A percentile compares a stretch with the other conserved stretches of the same genome.
These are phyloP conservation scores for Phytopythium kandeliae DNA, from an alignment of 352 stramenopile species.

Conservation along the genomic window DNA sequence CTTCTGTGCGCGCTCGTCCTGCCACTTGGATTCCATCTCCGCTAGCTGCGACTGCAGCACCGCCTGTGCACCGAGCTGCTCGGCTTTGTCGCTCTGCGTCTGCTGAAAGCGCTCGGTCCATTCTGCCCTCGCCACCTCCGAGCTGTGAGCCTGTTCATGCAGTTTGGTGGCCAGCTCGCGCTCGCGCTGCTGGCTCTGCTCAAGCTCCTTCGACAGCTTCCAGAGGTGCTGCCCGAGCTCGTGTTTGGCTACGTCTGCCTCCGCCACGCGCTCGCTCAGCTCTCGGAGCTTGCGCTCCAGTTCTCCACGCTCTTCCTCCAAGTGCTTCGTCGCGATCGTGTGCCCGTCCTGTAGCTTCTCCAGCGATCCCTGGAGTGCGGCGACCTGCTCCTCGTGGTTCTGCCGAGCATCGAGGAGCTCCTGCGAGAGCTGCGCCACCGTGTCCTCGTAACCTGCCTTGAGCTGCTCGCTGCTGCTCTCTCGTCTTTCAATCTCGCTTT, in stretches of 20 bases:
- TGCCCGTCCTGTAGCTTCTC: slow-evolving; percentile 14
- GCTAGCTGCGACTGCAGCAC: slow-evolving; percentile 37
- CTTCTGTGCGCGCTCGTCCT: slow-evolving; percentile 53
- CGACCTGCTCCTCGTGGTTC: slow-evolving; percentile 15
- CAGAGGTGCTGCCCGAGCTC: slow-evolving; percentile 60
- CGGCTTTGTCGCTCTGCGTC: slow-evolving; percentile 33
- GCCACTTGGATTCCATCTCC: slow-evolving; percentile 15
- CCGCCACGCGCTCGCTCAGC: background rate
- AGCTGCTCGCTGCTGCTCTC: slow-evolving; percentile 28
- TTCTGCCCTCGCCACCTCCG: background rate
- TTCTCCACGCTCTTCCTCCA: slow-evolving; percentile 2
- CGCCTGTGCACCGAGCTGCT: slow-evolving; percentile 21
- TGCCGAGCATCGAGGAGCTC: slow-evolving; percentile 25
- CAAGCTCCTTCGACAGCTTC: slow-evolving; percentile 40
- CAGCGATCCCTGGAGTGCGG: slow-evolving; percentile 19
- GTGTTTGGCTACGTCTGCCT: slow-evolving; percentile 31
- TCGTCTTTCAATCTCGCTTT: slow-evolving; percentile 46
- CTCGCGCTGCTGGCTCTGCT: slow-evolving; percentile 30
- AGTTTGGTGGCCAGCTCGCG: slow-evolving; percentile 33
- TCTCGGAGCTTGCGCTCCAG: background rate
- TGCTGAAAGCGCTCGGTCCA: slow-evolving; percentile 32
- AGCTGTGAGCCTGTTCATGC: slow-evolving; percentile 7
- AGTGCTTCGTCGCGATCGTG: slow-evolving; percentile 7
- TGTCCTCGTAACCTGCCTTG: slow-evolving; percentile 30
- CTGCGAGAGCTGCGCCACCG: slow-evolving; percentile 17